Percentiles rank a stretch among this genome's conserved stretches.
phyloP scores from a whole-genome alignment of 208 protist genomes.

The Crithidia expoeki region DNA sequence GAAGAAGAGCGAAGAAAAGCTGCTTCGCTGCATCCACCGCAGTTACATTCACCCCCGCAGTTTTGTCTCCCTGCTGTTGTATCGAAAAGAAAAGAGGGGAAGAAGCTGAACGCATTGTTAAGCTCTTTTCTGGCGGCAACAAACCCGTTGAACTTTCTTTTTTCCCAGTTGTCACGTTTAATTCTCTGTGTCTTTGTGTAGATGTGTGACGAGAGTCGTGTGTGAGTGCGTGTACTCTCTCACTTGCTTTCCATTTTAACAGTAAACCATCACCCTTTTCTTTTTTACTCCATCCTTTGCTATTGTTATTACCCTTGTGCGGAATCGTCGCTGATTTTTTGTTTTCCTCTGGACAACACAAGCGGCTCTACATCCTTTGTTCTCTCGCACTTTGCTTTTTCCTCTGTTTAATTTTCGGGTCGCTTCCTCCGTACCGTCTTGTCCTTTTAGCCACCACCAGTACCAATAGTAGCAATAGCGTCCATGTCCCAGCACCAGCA shows the following conservation, averaged over 20 bases:
- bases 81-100: background rate
- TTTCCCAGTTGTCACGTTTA: background rate
- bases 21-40: too few relatives aligned
- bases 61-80: background rate
- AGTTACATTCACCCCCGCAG: too few relatives aligned
- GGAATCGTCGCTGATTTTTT: background rate
- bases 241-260: background rate
- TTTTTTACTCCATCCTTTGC: background rate
- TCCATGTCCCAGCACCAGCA: conserved; percentile 4
- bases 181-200: background rate
- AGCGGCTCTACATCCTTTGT: conserved; percentile 2
- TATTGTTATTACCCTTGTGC: background rate
- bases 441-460: background rate
- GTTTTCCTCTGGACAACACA: background rate
- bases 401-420: conserved; percentile 12
- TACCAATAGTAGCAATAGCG: background rate
- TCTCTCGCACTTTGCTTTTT: conserved; percentile 4
- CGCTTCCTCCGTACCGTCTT: background rate
- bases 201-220: too few relatives aligned
- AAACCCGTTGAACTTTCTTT: background rate
- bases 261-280: background rate
- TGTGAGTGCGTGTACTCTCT: background rate
- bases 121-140: too few relatives aligned
- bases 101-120: background rate
- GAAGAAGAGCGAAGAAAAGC: too few relatives aligned